Evolutionary conservation across 2,329 filamentous ascomycete genomes (phyloP), one percentile per base, ranked within the genome.

Genomic region (Fusarium dimerum): DNA sequence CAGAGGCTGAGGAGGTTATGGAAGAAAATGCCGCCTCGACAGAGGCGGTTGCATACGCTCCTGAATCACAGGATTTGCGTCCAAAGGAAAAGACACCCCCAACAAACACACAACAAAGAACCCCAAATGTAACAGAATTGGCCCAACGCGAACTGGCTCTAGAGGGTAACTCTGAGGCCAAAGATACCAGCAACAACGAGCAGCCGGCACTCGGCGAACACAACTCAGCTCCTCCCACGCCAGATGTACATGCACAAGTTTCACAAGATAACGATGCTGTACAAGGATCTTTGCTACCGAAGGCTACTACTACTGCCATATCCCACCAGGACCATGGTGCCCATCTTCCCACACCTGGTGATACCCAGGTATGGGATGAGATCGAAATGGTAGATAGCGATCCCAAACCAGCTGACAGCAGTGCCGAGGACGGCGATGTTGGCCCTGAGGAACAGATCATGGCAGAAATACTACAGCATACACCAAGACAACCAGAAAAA

Each of bases 391-490:
- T 45, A 39, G 57, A 52, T 43, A 56, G 48, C 43, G 30, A 52
- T 20, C 44, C 45, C 40, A 43, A 45, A 39, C 45, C 47, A 34
- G 43, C 55, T 15, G 51, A 43, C 34, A 44, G 54, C 38, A 43
- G 43, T 3, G 46, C 40, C 16, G 56, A 59, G 3, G 63, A 62
- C 34, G 57, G 60, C 39, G 62, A 69, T 39, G 47, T 61, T 38
- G 61, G 48, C 16, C 63, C 57, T 40, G 60, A 66, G 30, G 57
- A 65, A 51, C 66, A 68, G 57, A 62, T 68, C 49, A 68, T 68
- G 61, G 55, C 59, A 30, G 66, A 68, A 52, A 64, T 64, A 30
- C 45, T 66, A 32, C 65, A 68, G 42, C 62, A 63, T 30, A 64
- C 65, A 47, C 63, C 66, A 3, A 43, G 46, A 20, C 56, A 45